A percentile compares a stretch with the other conserved stretches of the same genome.
Evolutionary conservation across 352 stramenopile species (phyloP).

Genomic region (Paralagenidium karlingii): DNA sequence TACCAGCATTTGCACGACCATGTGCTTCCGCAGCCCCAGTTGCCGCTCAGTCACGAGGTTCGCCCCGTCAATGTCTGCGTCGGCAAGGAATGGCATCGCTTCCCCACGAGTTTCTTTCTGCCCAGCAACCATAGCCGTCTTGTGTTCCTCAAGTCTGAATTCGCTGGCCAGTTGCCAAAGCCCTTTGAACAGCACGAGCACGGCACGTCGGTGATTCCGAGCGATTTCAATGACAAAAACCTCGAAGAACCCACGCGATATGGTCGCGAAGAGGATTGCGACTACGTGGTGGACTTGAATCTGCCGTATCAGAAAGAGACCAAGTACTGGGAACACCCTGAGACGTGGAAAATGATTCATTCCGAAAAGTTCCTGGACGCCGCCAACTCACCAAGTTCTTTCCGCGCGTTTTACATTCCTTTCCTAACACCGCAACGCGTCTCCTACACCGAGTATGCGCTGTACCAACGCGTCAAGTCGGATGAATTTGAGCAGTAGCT

Average conservation of each 20-base stretch:
- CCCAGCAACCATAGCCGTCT: constrained; percentile 66
- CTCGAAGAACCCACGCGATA: constrained; percentile 85
- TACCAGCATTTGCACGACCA: constrained; percentile 56
- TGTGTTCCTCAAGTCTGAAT: constrained; percentile 88
- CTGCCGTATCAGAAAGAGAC: constrained; percentile 43
- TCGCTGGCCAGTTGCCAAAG: constrained; percentile 91
- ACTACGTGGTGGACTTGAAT: constrained; percentile 85
- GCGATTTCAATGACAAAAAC: constrained; percentile 92
- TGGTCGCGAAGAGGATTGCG: constrained; percentile 55
- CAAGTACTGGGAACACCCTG: constrained; percentile 42
- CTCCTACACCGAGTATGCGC: constrained; percentile 36
- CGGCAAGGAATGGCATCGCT: constrained; percentile 97
- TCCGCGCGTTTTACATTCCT: constrained; percentile 69
- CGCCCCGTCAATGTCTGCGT: constrained; percentile 74
- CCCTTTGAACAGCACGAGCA: constrained; percentile 68
- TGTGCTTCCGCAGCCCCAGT: constrained; percentile 23
- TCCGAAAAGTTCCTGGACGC: constrained; percentile 43
- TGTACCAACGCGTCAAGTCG: constrained; percentile 35
- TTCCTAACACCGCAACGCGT: constrained; percentile 39
- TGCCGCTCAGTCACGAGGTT: constrained; percentile 1
- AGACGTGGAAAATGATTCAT: constrained; percentile 38
- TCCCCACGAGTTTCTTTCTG: constrained; percentile 94
- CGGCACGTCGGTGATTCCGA: constrained; percentile 43
- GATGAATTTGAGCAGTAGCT: too few species aligned
- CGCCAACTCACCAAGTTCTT: constrained; percentile 44